Conservation (phyloP, 2,329 filamentous ascomycete species). For the Cryphonectria carpinicola region DNA sequence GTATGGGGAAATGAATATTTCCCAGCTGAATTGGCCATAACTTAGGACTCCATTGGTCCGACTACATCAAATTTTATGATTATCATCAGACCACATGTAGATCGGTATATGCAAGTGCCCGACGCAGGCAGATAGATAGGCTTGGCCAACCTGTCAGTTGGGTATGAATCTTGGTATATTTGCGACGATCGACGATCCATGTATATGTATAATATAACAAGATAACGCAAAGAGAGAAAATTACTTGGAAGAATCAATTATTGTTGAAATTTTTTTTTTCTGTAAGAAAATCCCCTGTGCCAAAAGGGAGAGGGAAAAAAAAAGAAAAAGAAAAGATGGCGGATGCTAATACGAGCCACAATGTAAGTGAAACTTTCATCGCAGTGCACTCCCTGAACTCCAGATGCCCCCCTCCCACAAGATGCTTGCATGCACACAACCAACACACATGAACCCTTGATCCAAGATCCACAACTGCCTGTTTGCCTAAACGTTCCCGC, state of each 20-base stretch:
- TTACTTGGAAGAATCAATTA: neutral
- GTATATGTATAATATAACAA: neutral
- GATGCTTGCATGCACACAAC: slow-evolving; percentile 15
- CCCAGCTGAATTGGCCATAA: neutral
- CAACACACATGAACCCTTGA: slow-evolving; percentile 6
- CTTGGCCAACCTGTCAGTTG: neutral
- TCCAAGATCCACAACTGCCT: neutral
- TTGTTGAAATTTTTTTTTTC: neutral
- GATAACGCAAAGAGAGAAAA: neutral
- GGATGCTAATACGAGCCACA: neutral
- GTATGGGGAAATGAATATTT: neutral
- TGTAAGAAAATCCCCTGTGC: neutral
- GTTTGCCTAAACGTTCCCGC: neutral
- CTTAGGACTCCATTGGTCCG: neutral
- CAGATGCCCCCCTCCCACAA: slow-evolving; percentile 28
- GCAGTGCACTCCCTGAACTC: slow-evolving; percentile 21
- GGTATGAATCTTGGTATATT: neutral
- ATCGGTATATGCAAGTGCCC: neutral
- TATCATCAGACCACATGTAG: neutral
- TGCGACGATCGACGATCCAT: neutral
- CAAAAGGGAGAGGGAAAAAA: neutral
- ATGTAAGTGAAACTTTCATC: neutral
- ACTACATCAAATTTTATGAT: neutral
- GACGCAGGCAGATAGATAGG: neutral
- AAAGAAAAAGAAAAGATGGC: neutral